A percentile compares a stretch with the other conserved stretches of the same genome.
Conservation (phyloP, 768 basidiomycete genomes). For the Cyathus striatus region DNA sequence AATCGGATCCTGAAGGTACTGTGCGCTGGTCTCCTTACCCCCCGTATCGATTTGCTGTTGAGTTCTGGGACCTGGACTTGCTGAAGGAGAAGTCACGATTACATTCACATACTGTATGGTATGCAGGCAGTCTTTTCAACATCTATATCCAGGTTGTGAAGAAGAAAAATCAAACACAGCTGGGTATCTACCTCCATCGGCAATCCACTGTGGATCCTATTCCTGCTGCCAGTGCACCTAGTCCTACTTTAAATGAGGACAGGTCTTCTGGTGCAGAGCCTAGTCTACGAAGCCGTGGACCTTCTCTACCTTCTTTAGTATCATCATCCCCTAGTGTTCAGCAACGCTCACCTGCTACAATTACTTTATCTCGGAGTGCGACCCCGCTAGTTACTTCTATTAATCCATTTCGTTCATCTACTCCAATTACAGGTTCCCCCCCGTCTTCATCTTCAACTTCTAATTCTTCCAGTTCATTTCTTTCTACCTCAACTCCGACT, state of each 20-base stretch:
- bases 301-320: slow-evolving; percentile 23
- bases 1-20: slow-evolving; percentile 40
- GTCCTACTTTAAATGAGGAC: slow-evolving; percentile 2
- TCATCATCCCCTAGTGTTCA: slow-evolving; percentile 20
- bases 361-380: slow-evolving; percentile 37
- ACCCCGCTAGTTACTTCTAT: slow-evolving; percentile 22
- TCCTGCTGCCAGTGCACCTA: slow-evolving; percentile 63
- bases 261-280: slow-evolving; percentile 4
- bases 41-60: slow-evolving; percentile 82
- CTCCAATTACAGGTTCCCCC: slow-evolving; percentile 1
- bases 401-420: slow-evolving; percentile 8
- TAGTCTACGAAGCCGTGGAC: slow-evolving; percentile 16
- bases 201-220: slow-evolving; percentile 79
- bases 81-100: slow-evolving; percentile 82
- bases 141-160: slow-evolving; percentile 86
- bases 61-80: slow-evolving; percentile 83
- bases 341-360: slow-evolving; percentile 42
- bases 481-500: slow-evolving; percentile 4
- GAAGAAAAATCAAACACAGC: slow-evolving; percentile 69
- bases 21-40: slow-evolving; percentile 63
- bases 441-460: slow-evolving; percentile 12
- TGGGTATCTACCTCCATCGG: slow-evolving; percentile 87
- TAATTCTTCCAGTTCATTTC: slow-evolving; percentile 6
- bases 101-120: slow-evolving; percentile 85
- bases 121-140: slow-evolving; percentile 84